Evolutionary conservation across 305 asterid species (phyloP).

Genomic region (Solanum hybrid): DNA sequence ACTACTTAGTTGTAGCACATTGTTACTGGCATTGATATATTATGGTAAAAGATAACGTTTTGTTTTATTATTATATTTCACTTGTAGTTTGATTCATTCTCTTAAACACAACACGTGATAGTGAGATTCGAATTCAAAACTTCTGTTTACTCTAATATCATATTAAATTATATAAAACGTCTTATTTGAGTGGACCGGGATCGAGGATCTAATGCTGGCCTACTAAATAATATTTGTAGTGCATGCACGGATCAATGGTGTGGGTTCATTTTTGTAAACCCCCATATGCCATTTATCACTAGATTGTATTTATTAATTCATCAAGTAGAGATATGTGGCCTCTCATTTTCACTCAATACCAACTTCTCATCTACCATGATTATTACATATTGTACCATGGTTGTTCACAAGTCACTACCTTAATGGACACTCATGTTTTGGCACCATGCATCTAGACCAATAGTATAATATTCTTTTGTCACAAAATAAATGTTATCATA

Average conservation of each 20-base stretch:
- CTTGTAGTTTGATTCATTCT: too few relatives aligned
- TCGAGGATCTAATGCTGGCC: not conserved
- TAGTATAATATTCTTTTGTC: not conserved
- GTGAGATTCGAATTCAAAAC: not conserved
- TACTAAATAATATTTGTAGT: not conserved
- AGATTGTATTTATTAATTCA: not conserved
- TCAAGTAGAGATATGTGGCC: not conserved
- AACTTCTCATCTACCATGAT: conserved; percentile 1
- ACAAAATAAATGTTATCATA: not conserved
- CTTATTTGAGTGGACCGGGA: not conserved
- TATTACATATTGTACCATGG: not conserved
- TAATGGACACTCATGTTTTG: not conserved
- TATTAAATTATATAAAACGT: not conserved
- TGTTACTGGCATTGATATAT: not conserved
- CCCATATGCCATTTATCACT: not conserved
- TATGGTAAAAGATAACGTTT: not conserved
- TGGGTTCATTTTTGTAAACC: not conserved
- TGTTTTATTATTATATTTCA: not conserved
- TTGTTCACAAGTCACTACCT: not conserved
- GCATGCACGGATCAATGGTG: not conserved
- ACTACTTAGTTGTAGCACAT: not conserved
- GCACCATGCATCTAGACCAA: not conserved
- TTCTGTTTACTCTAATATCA: accelerated
- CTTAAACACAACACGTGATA: not conserved
- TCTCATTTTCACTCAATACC: not conserved